Percentiles rank a stretch among this genome's conserved stretches.
These are phyloP conservation scores for Diversispora eburnea DNA, from an alignment of 192 early-diverging fungal genomes.

Conservation along the genomic window DNA sequence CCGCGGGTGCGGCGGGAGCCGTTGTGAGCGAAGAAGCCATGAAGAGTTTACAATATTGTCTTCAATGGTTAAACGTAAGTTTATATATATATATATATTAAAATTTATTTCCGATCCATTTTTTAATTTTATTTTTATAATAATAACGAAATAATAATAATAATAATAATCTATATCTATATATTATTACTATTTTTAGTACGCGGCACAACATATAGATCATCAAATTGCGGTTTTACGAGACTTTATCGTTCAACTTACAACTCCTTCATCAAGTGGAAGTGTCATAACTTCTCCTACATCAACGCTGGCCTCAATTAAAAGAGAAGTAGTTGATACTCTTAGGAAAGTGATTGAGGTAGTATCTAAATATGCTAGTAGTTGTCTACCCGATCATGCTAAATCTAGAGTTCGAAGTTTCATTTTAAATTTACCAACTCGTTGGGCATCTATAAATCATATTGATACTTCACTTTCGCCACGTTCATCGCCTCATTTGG, in stretches of 20 bases:
- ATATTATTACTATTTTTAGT: too few species aligned
- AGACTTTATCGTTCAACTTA: conserved; percentile 50
- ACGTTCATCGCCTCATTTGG: conserved; percentile 39
- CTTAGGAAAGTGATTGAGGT: conserved; percentile 85
- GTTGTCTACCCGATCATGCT: conserved; percentile 79
- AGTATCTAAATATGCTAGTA: conserved; percentile 80
- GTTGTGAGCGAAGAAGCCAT: conserved; percentile 87
- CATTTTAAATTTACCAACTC: conserved; percentile 70
- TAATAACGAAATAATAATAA: too few species aligned
- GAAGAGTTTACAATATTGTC: conserved; percentile 82
- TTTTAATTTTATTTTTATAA: too few species aligned
- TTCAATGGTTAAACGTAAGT: conserved; percentile 73
- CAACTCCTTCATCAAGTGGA: conserved; percentile 30
- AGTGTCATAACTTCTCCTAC: conserved; percentile 35
- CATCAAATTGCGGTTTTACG: conserved; percentile 64
- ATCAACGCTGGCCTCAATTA: conserved; percentile 51
- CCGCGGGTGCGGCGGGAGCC: conserved; percentile 65
- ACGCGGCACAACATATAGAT: conserved; percentile 71
- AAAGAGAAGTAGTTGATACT: conserved; percentile 81
- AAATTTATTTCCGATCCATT: not conserved
- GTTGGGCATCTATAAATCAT: conserved; percentile 63
- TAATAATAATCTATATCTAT: too few species aligned
- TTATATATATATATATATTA: not conserved
- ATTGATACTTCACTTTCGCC: conserved; percentile 41
- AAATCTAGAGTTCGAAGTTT: conserved; percentile 75